Evolutionary conservation across 176 grass and related monocot genomes (phyloP), one percentile per base, ranked within the genome.

Genomic region (Echinochloa phyllopogon): DNA sequence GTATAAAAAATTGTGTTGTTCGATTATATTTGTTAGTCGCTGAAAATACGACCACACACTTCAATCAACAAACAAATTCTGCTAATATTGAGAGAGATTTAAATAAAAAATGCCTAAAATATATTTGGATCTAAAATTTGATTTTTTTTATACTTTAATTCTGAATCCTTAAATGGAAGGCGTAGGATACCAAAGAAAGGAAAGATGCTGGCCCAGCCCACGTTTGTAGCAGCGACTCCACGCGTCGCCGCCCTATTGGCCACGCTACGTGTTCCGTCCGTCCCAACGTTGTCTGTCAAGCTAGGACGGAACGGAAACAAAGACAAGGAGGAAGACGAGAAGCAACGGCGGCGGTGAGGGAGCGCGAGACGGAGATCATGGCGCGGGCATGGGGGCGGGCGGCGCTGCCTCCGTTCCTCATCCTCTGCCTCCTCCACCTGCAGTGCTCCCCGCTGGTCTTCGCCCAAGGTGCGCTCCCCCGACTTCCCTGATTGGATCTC

Each of bases 331-430:
- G 15, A 4, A 51, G 69, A 24, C 9, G 42, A 10, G 56, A 23
- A 23, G 21, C 8, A 21, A 10, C 9, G 12, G 29, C 29, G 29
- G 29, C 29, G 48, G 48, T 16, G 25, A 36, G 21, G 36, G 48
- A 44, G 39, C 37, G 36, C 17, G 27, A 53, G 39, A 37, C 44
- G 61, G 70, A 25, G 57, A 51, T 56, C 65, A 83, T 88, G 86
- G 53, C n/a, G 36, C 37, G 66, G 84, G 43, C 63, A 36, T 62
- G 79, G 69, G 43, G 44, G 86, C 65, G 74, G 65, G 20, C 60
- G 81, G 18, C 40, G 66, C 56, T 88, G 80, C 74, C 66, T 29
- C 80, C 77, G 66, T 74, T 88, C 15, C 86, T 88, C 55, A 60
- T 79, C 57, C 66, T 81, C 49, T 68, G 64, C 50, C 49, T 69